A percentile compares a stretch with the other conserved stretches of the same genome.
phyloP scores from a whole-genome alignment of 163 green algal genomes.

The Volvox carteri region DNA sequence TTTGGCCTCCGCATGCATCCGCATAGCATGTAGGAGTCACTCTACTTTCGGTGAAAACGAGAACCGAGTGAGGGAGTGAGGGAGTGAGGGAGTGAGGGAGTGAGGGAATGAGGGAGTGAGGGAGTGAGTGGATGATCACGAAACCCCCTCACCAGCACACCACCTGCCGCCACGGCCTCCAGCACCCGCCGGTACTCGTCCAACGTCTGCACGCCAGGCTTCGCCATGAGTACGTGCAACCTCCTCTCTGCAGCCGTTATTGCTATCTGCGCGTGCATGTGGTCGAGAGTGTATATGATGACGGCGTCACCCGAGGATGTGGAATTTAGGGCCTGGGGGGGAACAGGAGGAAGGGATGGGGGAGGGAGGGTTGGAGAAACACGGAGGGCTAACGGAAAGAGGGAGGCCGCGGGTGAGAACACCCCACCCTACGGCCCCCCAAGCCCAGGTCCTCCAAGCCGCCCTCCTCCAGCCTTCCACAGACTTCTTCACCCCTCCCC shows the following conservation, averaged over 20 bases:
- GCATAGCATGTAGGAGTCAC: no score
- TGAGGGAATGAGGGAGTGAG: neutral
- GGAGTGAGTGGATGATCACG: neutral
- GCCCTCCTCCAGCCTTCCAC: no score
- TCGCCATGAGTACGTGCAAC: constrained; percentile 81
- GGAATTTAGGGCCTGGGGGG: constrained; percentile 51
- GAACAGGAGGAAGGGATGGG: neutral
- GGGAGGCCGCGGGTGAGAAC: no score
- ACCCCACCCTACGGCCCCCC: no score
- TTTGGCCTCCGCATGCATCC: no score
- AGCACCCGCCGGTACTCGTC: constrained; percentile 67
- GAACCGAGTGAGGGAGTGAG: neutral
- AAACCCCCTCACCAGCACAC: constrained; percentile 20
- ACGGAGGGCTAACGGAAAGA: no score
- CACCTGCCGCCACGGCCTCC: neutral
- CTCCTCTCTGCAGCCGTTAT: constrained; percentile 59
- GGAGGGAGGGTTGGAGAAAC: no score
- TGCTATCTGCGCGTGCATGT: constrained; percentile 77
- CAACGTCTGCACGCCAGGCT: constrained; percentile 78
- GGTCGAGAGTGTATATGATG: constrained; percentile 83
- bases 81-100: neutral
- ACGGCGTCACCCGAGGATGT: constrained; percentile 69
- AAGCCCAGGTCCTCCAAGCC: no score
- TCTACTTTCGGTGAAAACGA: no score
- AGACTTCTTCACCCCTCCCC: no score